These are phyloP conservation scores for Fusarium sororula DNA, from an alignment of 2,329 filamentous ascomycete genomes.

Conservation along the genomic window DNA sequence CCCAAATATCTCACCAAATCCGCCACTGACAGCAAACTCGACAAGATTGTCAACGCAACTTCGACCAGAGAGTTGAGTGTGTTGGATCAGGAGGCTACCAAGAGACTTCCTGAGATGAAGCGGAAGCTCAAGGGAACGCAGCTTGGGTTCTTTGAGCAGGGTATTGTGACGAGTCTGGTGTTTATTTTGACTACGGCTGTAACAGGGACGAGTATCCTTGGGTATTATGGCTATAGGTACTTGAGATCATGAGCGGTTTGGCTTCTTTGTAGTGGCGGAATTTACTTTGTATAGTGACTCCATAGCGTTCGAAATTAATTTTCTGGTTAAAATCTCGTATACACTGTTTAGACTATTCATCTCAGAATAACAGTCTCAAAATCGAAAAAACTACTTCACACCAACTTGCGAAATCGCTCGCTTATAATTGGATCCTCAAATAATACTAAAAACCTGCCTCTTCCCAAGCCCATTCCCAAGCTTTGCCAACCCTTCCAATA, in stretches of 20 bases:
- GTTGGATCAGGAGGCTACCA: conserved; percentile 5
- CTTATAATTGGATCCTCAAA: not conserved
- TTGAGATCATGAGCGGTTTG: not conserved
- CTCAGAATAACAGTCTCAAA: accelerated
- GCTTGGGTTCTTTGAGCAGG: conserved; percentile 29
- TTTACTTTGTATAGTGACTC: not conserved
- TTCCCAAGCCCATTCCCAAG: not conserved
- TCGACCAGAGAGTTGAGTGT: not conserved
- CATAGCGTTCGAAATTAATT: not conserved
- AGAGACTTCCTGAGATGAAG: conserved; percentile 9
- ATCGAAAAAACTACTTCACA: accelerated
- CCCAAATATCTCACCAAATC: conserved; percentile 19
- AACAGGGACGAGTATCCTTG: conserved; percentile 9
- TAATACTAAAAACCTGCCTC: not conserved
- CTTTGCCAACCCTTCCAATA: not conserved
- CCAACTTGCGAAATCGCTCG: accelerated
- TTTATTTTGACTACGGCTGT: conserved; percentile 15
- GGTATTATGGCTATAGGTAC: conserved; percentile 18
- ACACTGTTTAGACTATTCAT: not conserved
- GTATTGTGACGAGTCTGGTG: conserved; percentile 23
- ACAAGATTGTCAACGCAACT: not conserved
- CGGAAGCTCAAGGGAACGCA: conserved; percentile 5
- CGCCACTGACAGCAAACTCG: not conserved
- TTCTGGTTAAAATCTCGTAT: not conserved
- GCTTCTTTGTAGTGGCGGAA: not conserved